These are phyloP conservation scores for Trichoderma koningii DNA, from an alignment of 2,329 filamentous ascomycete species.

Conservation along the genomic window DNA sequence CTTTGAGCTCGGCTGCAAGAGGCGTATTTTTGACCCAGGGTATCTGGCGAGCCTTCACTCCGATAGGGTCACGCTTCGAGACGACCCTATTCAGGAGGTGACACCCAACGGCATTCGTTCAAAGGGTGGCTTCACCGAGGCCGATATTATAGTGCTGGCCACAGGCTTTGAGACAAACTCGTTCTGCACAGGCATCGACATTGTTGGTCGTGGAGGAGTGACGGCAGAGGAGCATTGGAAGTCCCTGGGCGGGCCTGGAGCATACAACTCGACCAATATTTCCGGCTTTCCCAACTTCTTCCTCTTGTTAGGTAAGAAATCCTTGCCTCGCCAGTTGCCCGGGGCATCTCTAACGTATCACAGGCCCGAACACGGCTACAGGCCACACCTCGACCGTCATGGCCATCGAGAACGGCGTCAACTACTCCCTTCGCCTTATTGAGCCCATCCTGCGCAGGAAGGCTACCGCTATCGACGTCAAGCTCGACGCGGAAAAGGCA, in stretches of 20 bases:
- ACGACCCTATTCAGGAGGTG: slow-evolving; percentile 52
- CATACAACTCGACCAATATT: slow-evolving; percentile 61
- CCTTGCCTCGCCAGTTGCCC: background rate
- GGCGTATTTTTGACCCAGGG: slow-evolving; percentile 60
- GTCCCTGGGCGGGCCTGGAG: slow-evolving; percentile 59
- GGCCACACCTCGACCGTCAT: slow-evolving; percentile 64
- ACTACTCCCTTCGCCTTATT: slow-evolving; percentile 61
- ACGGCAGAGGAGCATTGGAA: slow-evolving; percentile 59
- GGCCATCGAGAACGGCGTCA: slow-evolving; percentile 62
- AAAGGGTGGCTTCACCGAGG: slow-evolving; percentile 46
- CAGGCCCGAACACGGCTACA: slow-evolving; percentile 62
- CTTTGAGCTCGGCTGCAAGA: slow-evolving; percentile 64
- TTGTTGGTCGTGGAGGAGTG: slow-evolving; percentile 54
- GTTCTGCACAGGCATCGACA: slow-evolving; percentile 55
- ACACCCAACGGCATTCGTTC: slow-evolving; percentile 45
- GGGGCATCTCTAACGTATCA: background rate
- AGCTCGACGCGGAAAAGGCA: slow-evolving; percentile 39
- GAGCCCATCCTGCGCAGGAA: slow-evolving; percentile 46
- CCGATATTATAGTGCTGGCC: slow-evolving; percentile 63
- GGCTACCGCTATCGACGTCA: slow-evolving; percentile 39
- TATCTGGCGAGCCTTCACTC: slow-evolving; percentile 58
- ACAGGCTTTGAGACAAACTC: slow-evolving; percentile 61
- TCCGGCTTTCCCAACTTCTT: slow-evolving; percentile 68
- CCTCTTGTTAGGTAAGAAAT: slow-evolving; percentile 52
- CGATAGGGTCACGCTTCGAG: slow-evolving; percentile 50